Conservation (phyloP, 2,329 filamentous ascomycete species). For the Verticillium tricorpus region DNA sequence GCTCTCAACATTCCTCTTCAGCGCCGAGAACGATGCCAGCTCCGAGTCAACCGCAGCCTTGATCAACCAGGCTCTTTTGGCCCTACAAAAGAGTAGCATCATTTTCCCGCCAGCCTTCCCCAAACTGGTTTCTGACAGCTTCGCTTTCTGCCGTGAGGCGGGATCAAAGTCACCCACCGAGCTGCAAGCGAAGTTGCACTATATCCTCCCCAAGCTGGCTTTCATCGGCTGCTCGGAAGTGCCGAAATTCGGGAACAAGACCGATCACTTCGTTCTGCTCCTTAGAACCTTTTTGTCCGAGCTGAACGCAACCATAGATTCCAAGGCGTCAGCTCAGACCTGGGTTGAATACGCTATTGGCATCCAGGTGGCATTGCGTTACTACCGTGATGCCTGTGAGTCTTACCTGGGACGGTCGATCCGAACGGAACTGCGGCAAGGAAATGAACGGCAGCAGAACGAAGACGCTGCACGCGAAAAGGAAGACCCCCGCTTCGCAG, state of each 20-base stretch:
- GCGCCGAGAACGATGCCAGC: constrained; percentile 5
- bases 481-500: neutral
- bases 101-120: constrained; percentile 30
- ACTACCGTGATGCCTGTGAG: constrained; percentile 16
- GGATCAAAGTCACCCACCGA: constrained; percentile 6
- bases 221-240: constrained; percentile 44
- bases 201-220: constrained; percentile 38
- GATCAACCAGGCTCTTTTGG: constrained; percentile 34
- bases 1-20: constrained; percentile 20
- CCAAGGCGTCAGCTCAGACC: constrained; percentile 23
- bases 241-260: constrained; percentile 19
- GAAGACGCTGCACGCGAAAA: neutral
- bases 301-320: constrained; percentile 30
- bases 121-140: constrained; percentile 21
- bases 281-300: constrained; percentile 27
- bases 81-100: constrained; percentile 33
- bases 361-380: constrained; percentile 23
- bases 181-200: constrained; percentile 20
- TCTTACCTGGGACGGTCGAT: neutral
- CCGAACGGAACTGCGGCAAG: neutral
- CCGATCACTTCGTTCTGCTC: constrained; percentile 37
- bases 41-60: constrained; percentile 17
- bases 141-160: constrained; percentile 3
- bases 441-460: neutral
- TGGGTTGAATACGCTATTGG: constrained; percentile 34